These are phyloP conservation scores for Ambrosia artemisiifolia DNA, from an alignment of 129 eudicot species.

Conservation along the genomic window DNA sequence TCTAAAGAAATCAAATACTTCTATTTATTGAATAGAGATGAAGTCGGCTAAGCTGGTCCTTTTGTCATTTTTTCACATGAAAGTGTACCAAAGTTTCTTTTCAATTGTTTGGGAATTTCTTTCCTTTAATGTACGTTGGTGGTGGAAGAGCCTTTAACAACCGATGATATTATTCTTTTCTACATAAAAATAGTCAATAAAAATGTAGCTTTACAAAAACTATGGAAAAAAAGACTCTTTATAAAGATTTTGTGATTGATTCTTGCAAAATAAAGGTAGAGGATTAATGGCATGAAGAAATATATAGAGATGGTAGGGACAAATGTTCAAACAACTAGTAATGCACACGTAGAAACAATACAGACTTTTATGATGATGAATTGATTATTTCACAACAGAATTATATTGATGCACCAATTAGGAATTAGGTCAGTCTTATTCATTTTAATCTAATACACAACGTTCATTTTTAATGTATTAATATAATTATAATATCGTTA, in stretches of 20 bases:
- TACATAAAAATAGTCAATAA: neutral
- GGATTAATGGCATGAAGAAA: conserved; percentile 5
- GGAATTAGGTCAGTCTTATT: too few relatives aligned
- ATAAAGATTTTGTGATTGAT: neutral
- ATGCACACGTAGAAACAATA: neutral
- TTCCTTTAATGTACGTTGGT: conserved; percentile 3
- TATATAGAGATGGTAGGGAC: neutral
- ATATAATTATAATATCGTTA: too few relatives aligned
- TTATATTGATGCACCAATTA: too few relatives aligned
- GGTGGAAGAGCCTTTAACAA: conserved; percentile 11
- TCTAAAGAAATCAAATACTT: conserved; percentile 42
- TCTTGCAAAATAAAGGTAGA: conserved; percentile 1
- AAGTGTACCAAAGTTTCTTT: conserved; percentile 23
- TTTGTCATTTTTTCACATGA: conserved; percentile 44
- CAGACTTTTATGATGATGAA: too few relatives aligned
- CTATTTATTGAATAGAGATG: conserved; percentile 27
- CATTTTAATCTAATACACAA: too few relatives aligned
- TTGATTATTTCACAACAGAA: too few relatives aligned
- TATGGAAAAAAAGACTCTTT: neutral
- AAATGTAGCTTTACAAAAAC: conserved; percentile 15
- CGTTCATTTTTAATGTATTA: too few relatives aligned
- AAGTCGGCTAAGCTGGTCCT: conserved; percentile 37
- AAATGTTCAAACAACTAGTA: conserved; percentile 7
- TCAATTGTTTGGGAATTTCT: conserved; percentile 8
- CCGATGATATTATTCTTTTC: neutral